Percentiles rank a stretch among this genome's conserved stretches.
phyloP scores from a whole-genome alignment of 2,329 filamentous ascomycete genomes.

The Claviceps africana region DNA sequence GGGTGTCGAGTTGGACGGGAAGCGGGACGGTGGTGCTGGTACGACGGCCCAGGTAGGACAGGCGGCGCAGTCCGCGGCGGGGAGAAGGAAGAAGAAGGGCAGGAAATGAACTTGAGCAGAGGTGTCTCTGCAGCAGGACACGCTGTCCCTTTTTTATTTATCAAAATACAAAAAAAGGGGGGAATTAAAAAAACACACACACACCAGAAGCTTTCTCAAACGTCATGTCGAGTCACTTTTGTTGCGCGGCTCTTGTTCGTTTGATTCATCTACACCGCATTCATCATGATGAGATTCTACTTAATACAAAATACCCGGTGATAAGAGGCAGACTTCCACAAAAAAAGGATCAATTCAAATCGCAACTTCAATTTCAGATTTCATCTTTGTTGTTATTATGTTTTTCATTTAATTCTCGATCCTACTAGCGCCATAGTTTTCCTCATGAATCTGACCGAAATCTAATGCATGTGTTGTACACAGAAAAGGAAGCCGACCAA shows the following conservation, averaged over 20 bases:
- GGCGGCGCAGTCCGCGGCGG: conserved; percentile 19
- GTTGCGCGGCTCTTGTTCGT: background rate
- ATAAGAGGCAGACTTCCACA: background rate
- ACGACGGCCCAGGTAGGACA: conserved; percentile 13
- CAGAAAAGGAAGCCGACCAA: background rate
- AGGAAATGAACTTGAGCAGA: conserved; percentile 35
- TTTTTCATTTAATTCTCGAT: background rate
- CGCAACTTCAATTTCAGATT: background rate
- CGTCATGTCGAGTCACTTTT: background rate
- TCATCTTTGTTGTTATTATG: background rate
- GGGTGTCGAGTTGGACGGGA: conserved; percentile 13
- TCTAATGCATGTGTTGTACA: background rate
- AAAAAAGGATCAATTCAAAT: background rate
- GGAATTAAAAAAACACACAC: too few species aligned
- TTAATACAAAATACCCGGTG: background rate
- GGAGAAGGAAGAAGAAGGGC: conserved; percentile 59
- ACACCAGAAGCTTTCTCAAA: background rate
- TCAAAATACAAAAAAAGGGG: too few species aligned
- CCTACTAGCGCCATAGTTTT: background rate
- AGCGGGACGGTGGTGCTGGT: conserved; percentile 17
- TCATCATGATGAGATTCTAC: background rate
- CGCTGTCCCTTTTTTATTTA: background rate
- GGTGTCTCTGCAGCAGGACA: background rate
- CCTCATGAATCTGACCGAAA: conserved; percentile 10
- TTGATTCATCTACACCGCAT: background rate